phyloP scores from a whole-genome alignment of 345 rosid species.

The Linum tenue region DNA sequence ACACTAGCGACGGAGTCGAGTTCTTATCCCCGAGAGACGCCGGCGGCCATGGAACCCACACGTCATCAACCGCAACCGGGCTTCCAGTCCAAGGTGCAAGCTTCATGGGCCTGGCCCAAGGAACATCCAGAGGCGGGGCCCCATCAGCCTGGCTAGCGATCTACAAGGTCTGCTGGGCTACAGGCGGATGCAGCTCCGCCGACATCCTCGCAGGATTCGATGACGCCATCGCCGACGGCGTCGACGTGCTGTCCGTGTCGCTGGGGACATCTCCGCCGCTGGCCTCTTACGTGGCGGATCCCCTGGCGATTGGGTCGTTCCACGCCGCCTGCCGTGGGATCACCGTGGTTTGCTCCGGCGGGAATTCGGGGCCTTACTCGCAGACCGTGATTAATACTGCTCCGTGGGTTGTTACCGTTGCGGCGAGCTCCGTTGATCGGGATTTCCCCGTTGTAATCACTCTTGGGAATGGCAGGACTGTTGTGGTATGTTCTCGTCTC shows the following conservation, averaged over 20 bases:
- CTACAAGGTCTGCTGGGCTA: constrained; percentile 19
- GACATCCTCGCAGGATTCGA: constrained; percentile 18
- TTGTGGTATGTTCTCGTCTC: constrained; percentile 21
- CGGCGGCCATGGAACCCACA: constrained; percentile 16
- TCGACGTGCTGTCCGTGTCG: constrained; percentile 15
- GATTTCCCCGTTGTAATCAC: constrained; percentile 14
- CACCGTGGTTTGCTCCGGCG: constrained; percentile 15
- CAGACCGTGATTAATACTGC: constrained; percentile 19
- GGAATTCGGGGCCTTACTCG: constrained; percentile 14
- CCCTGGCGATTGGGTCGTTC: constrained; percentile 14
- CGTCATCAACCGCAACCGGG: constrained; percentile 14
- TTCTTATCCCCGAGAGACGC: constrained; percentile 22
- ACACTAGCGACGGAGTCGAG: constrained; percentile 19
- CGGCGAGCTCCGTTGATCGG: constrained; percentile 14
- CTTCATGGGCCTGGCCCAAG: constrained; percentile 13
- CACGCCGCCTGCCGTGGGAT: constrained; percentile 13
- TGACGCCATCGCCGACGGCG: constrained; percentile 15
- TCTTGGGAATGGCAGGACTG: constrained; percentile 20
- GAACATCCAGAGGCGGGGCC: constrained; percentile 16
- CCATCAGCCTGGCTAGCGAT: constrained; percentile 18
- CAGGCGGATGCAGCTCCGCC: constrained; percentile 16
- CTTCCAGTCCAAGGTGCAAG: constrained; percentile 11
- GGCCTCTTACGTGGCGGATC: constrained; percentile 11
- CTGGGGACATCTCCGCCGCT: constrained; percentile 14
- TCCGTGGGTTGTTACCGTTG: constrained; percentile 14